Conservation (phyloP, 176 grass and related monocot species). For the Triticum monococcum region DNA sequence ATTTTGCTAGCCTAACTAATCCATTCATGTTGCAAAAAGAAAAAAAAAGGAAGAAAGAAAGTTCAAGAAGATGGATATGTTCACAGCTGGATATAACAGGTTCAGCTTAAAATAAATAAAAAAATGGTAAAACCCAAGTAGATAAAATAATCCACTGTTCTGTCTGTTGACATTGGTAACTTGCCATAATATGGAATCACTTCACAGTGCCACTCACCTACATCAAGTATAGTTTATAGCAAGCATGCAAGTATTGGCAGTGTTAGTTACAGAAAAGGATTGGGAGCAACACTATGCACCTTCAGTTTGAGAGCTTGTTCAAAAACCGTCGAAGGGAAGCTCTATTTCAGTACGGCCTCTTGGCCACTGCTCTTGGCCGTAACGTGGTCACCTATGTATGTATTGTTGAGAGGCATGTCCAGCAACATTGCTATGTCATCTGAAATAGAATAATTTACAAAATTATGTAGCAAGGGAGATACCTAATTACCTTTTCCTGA, state of each 20-base stretch:
- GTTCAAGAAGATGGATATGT: too few species aligned
- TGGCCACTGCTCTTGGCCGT: too few species aligned
- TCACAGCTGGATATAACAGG: background rate
- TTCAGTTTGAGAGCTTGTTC: slow-evolving; percentile 82
- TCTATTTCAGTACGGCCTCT: background rate
- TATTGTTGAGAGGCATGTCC: slow-evolving; percentile 81
- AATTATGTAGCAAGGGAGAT: background rate
- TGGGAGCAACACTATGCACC: slow-evolving; percentile 31
- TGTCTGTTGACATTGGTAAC: background rate
- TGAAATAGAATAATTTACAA: background rate
- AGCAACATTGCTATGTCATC: slow-evolving; percentile 81
- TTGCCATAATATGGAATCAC: slow-evolving; percentile 2
- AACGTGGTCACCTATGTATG: too few species aligned
- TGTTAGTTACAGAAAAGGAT: background rate
- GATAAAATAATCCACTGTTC: background rate
- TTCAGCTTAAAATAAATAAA: background rate
- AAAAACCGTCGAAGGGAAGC: slow-evolving; percentile 64
- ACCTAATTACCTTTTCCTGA: background rate
- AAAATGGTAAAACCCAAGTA: background rate
- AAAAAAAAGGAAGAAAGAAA: too few species aligned
- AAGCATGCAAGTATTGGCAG: background rate
- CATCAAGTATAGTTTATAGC: slow-evolving; percentile 65
- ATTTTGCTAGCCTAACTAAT: too few species aligned
- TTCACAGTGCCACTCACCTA: slow-evolving; percentile 44
- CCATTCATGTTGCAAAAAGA: too few species aligned